A percentile compares a stretch with the other conserved stretches of the same genome.
These are phyloP conservation scores for Diutina ranongensis DNA, from an alignment of 1,139 yeast species.

Conservation along the genomic window DNA sequence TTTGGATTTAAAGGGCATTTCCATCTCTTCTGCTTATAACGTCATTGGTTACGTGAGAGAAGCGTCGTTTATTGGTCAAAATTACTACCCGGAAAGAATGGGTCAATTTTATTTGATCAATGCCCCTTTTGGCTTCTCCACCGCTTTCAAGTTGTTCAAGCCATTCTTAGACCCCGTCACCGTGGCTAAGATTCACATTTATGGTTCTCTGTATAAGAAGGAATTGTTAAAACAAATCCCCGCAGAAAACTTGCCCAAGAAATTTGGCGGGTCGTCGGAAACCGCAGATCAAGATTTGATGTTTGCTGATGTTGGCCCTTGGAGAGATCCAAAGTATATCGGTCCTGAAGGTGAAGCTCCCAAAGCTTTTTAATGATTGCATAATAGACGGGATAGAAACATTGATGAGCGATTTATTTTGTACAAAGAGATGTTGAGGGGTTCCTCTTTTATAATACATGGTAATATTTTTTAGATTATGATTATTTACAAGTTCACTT, in stretches of 20 bases:
- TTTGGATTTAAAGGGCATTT: constrained; percentile 89
- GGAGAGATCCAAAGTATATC: constrained; percentile 82
- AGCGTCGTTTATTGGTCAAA: constrained; percentile 90
- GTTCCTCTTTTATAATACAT: background rate
- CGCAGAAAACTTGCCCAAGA: constrained; percentile 77
- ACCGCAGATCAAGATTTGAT: constrained; percentile 64
- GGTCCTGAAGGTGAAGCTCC: constrained; percentile 88
- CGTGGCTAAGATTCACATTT: constrained; percentile 87
- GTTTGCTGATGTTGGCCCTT: constrained; percentile 89
- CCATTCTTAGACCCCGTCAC: constrained; percentile 96
- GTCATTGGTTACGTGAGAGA: constrained; percentile 84
- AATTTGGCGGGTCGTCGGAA: constrained; percentile 76
- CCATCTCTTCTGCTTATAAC: constrained; percentile 70
- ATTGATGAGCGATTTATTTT: too few species aligned
- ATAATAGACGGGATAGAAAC: background rate
- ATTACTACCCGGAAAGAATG: constrained; percentile 99
- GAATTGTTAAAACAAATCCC: constrained; percentile 90
- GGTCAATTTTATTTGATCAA: constrained; percentile 93
- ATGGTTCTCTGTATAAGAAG: constrained; percentile 67
- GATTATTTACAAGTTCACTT: constrained; percentile 8
- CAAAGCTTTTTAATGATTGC: constrained; percentile 24
- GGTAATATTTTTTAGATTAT: background rate
- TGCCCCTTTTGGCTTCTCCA: constrained; percentile 94
- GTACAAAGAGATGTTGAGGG: background rate
- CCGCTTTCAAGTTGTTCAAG: constrained; percentile 84